A percentile compares a stretch with the other conserved stretches of the same genome.
These are phyloP conservation scores for Brassica rapa DNA, from an alignment of 345 rosid species.

Conservation along the genomic window DNA sequence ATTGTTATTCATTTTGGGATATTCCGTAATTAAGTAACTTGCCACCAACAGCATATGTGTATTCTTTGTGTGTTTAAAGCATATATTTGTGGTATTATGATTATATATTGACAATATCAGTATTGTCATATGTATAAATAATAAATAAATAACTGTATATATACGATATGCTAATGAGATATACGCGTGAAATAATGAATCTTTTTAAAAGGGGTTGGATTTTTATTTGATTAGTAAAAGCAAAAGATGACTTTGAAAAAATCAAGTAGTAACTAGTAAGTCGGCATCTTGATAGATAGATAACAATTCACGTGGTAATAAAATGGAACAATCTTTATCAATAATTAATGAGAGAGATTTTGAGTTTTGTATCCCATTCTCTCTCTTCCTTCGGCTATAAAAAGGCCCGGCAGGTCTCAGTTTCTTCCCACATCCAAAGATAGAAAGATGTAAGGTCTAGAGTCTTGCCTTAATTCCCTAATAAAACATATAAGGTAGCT, in stretches of 20 bases:
- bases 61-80: background rate
- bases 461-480: conserved; percentile 13
- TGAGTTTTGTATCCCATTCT: background rate
- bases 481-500: background rate
- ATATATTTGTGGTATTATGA: background rate
- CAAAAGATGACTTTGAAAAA: background rate
- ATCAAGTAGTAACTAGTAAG: background rate
- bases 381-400: conserved; percentile 36
- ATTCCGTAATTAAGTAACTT: conserved; percentile 3
- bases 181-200: background rate
- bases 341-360: conserved; percentile 37
- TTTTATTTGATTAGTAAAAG: conserved; percentile 16
- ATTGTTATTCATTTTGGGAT: background rate
- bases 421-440: conserved; percentile 42
- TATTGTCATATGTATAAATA: background rate
- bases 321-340: conserved; percentile 34
- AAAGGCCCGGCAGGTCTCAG: conserved; percentile 45
- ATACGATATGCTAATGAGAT: background rate
- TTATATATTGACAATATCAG: background rate
- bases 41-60: conserved; percentile 1
- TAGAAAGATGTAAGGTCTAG: conserved; percentile 24
- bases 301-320: conserved; percentile 25
- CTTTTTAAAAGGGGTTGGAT: background rate
- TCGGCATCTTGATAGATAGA: background rate
- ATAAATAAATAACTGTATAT: background rate